A percentile compares a stretch with the other conserved stretches of the same genome.
Conservation (phyloP, 2,329 filamentous ascomycete species). For the Sclerotiophoma versabilis region DNA sequence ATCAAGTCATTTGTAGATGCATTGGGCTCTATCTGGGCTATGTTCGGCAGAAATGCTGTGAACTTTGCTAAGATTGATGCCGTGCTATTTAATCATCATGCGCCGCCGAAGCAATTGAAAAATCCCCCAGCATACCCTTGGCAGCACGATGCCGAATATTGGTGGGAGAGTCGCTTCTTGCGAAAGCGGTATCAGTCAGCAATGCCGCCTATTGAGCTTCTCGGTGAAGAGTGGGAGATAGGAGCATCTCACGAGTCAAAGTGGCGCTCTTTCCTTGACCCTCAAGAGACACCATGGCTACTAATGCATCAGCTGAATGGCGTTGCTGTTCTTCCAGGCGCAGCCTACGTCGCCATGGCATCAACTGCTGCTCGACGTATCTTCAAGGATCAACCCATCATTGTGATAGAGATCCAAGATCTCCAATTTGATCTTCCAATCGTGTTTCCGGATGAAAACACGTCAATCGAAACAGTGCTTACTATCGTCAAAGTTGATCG, state of each 20-base stretch:
- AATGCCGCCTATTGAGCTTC: slow-evolving; percentile 14
- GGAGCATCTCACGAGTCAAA: slow-evolving; percentile 6
- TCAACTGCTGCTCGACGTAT: slow-evolving; percentile 11
- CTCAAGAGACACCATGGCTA: slow-evolving; percentile 24
- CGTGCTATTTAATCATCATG: not conserved
- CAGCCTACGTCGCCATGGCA: slow-evolving; percentile 54
- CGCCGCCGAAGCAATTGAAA: not conserved
- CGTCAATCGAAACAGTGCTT: slow-evolving; percentile 14
- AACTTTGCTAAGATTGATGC: not conserved
- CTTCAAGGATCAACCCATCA: slow-evolving; percentile 7
- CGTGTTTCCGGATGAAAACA: slow-evolving; percentile 12
- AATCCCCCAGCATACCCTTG: slow-evolving; percentile 30
- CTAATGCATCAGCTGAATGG: slow-evolving; percentile 22
- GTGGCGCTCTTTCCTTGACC: slow-evolving; percentile 23
- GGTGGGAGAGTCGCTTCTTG: slow-evolving; percentile 24
- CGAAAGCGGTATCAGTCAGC: slow-evolving; percentile 6
- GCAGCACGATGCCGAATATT: slow-evolving; percentile 23
- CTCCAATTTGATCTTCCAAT: slow-evolving; percentile 8
- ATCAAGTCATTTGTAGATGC: not conserved
- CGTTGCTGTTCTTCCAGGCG: slow-evolving; percentile 53
- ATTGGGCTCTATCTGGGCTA: not conserved
- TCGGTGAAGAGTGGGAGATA: slow-evolving; percentile 6
- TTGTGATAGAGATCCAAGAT: slow-evolving; percentile 15
- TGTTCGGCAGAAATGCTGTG: not conserved
- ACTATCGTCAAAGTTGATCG: slow-evolving; percentile 9